Evolutionary conservation across 1,139 yeast species (phyloP).

Genomic region (Starmera stellimalicola): DNA sequence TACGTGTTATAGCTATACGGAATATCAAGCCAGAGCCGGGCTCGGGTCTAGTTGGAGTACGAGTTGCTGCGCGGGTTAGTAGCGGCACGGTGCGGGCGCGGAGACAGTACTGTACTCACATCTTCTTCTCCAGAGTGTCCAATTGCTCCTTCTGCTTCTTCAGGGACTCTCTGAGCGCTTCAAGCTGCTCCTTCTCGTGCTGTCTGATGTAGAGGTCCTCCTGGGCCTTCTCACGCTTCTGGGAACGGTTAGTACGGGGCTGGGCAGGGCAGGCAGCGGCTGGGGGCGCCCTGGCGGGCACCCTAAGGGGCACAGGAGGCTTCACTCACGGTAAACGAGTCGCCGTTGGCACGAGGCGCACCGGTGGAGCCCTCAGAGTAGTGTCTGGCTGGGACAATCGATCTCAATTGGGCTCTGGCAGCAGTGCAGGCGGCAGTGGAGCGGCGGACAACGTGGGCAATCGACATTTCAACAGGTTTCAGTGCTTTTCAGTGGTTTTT

Average conservation of each 20-base stretch:
- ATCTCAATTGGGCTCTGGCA: too few relatives aligned
- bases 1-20: too few relatives aligned
- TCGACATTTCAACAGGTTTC: constrained; percentile 8
- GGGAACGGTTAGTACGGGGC: constrained; percentile 5
- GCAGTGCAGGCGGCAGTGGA: too few relatives aligned
- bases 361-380: constrained; percentile 49
- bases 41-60: too few relatives aligned
- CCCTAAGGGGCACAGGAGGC: too few relatives aligned
- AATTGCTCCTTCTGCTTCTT: constrained; percentile 38
- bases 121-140: constrained; percentile 16
- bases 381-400: too few relatives aligned
- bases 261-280: neutral
- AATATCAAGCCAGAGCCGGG: too few relatives aligned
- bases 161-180: constrained; percentile 39
- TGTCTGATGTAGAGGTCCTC: constrained; percentile 56
- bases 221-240: constrained; percentile 63
- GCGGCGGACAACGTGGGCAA: constrained; percentile 27
- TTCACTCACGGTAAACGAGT: constrained; percentile 41
- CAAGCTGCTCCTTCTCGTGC: constrained; percentile 55
- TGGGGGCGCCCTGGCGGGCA: too few relatives aligned
- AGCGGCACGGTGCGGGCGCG: too few relatives aligned
- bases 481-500: neutral
- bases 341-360: constrained; percentile 41
- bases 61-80: too few relatives aligned
- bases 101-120: constrained; percentile 4